Conservation (phyloP, 2,329 filamentous ascomycete genomes). For the Harringtonia lauricola region DNA sequence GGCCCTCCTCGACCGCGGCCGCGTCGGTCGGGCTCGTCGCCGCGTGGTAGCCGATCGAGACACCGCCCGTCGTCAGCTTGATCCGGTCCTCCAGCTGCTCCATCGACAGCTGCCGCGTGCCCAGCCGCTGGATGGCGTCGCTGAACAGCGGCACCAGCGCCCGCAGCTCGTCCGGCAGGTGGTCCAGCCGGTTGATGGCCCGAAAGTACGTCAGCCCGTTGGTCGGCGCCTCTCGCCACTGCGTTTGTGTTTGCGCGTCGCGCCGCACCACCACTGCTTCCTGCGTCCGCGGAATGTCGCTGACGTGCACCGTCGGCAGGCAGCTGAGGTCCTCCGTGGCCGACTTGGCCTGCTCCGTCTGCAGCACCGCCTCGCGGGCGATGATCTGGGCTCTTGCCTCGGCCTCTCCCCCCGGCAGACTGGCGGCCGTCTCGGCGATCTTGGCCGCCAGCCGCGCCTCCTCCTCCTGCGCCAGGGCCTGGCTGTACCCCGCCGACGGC, state of each 20-base stretch:
- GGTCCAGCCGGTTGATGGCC: slow-evolving; percentile 68
- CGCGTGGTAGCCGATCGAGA: slow-evolving; percentile 77
- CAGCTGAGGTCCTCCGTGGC: slow-evolving; percentile 78
- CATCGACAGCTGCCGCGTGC: slow-evolving; percentile 79
- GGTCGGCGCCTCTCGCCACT: slow-evolving; percentile 87
- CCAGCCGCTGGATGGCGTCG: slow-evolving; percentile 85
- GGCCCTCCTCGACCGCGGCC: slow-evolving; percentile 62
- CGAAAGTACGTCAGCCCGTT: slow-evolving; percentile 96
- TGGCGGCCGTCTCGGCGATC: slow-evolving; percentile 56
- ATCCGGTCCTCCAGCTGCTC: slow-evolving; percentile 93
- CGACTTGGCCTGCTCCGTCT: slow-evolving; percentile 74
- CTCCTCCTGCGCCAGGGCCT: slow-evolving; percentile 69
- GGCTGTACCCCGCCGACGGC: slow-evolving; percentile 64
- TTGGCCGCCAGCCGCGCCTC: slow-evolving; percentile 61
- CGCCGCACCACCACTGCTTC: slow-evolving; percentile 51
- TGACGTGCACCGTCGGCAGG: slow-evolving; percentile 76
- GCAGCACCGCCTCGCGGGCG: slow-evolving; percentile 66
- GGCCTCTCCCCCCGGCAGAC: slow-evolving; percentile 62
- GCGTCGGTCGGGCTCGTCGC: slow-evolving; percentile 66
- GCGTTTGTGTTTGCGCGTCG: slow-evolving; percentile 46
- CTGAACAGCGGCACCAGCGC: slow-evolving; percentile 82
- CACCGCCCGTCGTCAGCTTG: slow-evolving; percentile 89
- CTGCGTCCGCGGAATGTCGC: slow-evolving; percentile 74
- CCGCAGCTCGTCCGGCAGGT: slow-evolving; percentile 74
- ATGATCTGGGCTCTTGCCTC: slow-evolving; percentile 51